phyloP scores from a whole-genome alignment of 371 early-diverging fungal genomes.

The Catenaria anguillulae region DNA sequence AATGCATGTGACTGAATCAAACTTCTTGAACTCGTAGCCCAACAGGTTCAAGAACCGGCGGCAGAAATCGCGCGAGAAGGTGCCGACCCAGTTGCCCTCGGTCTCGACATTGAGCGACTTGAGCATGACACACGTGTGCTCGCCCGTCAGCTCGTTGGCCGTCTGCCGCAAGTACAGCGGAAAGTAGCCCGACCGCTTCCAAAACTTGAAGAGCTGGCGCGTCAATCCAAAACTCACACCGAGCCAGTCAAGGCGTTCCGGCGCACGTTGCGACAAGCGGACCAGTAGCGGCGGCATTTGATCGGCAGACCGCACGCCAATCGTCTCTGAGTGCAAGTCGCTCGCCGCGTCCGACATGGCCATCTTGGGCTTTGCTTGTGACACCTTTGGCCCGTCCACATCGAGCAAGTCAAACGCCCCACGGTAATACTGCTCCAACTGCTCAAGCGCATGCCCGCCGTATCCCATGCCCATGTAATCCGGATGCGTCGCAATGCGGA shows the following conservation, averaged over 20 bases:
- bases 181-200: slow-evolving; percentile 80
- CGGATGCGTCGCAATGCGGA: slow-evolving; percentile 98
- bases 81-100: slow-evolving; percentile 18
- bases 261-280: slow-evolving; percentile 59
- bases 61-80: slow-evolving; percentile 60
- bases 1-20: slow-evolving; percentile 63
- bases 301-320: slow-evolving; percentile 5
- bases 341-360: slow-evolving; percentile 36
- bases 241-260: slow-evolving; percentile 76
- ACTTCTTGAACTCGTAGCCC: slow-evolving; percentile 74
- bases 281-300: slow-evolving; percentile 81
- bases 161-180: slow-evolving; percentile 97
- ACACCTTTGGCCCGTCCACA: slow-evolving; percentile 44
- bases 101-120: slow-evolving; percentile 26
- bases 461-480: slow-evolving; percentile 97
- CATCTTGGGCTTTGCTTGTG: slow-evolving; percentile 11
- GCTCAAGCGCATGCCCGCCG: slow-evolving; percentile 75
- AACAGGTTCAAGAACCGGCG: slow-evolving; percentile 70
- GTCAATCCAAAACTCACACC: slow-evolving; percentile 97
- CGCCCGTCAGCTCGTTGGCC: slow-evolving; percentile 92
- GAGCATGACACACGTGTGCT: slow-evolving; percentile 93
- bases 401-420: slow-evolving; percentile 55
- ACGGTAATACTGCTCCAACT: slow-evolving; percentile 71
- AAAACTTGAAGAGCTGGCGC: slow-evolving; percentile 79
- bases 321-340: slow-evolving; percentile 16